These are phyloP conservation scores for Thelonectria discophora DNA, from an alignment of 2,329 filamentous ascomycete species.

Conservation along the genomic window DNA sequence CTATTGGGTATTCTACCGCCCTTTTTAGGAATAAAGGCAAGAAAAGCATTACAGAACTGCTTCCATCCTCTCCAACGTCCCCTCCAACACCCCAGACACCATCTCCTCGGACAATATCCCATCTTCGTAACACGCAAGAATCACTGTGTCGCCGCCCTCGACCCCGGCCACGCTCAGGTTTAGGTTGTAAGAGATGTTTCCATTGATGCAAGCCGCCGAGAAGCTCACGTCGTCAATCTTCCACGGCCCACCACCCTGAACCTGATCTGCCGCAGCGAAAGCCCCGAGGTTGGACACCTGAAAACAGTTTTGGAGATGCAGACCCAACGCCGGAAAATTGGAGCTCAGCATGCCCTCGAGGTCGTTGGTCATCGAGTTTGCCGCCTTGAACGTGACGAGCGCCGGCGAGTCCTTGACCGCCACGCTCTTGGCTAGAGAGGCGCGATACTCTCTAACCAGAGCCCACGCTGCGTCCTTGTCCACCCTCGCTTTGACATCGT, in stretches of 20 bases:
- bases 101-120: constrained; percentile 12
- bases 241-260: constrained; percentile 9
- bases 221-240: constrained; percentile 31
- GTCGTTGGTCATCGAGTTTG: constrained; percentile 18
- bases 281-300: constrained; percentile 24
- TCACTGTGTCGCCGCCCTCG: constrained; percentile 23
- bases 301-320: constrained; percentile 24
- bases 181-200: constrained; percentile 15
- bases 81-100: constrained; percentile 17
- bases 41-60: constrained; percentile 10
- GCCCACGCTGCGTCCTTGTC: constrained; percentile 16
- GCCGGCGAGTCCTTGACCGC: constrained; percentile 1
- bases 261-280: neutral
- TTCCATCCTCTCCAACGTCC: constrained; percentile 16
- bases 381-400: constrained; percentile 9
- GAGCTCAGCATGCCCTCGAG: constrained; percentile 17
- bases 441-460: constrained; percentile 18
- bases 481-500: neutral
- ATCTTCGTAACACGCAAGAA: constrained; percentile 27
- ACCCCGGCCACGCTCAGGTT: constrained; percentile 20
- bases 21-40: too few relatives aligned
- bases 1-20: too few relatives aligned
- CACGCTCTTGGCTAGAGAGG: constrained; percentile 2
- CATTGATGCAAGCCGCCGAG: constrained; percentile 26
- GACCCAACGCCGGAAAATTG: constrained; percentile 19